Conservation (phyloP, 345 rosid genomes). For the Gossypium ekmanianum region DNA sequence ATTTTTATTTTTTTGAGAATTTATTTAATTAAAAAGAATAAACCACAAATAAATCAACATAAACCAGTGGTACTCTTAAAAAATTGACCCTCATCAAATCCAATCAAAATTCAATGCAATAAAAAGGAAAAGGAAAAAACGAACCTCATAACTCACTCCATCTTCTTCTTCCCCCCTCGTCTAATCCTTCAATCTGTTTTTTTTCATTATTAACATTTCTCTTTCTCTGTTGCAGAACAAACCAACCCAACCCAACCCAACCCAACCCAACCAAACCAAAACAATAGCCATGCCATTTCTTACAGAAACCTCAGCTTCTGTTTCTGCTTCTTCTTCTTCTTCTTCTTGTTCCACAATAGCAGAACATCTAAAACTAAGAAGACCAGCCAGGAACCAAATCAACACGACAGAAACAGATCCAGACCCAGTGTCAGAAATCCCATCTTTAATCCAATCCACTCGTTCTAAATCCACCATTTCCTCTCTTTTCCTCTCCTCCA, state of each 20-base stretch:
- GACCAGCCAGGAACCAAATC: constrained; percentile 49
- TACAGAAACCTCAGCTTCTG: constrained; percentile 31
- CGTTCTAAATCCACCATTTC: constrained; percentile 44
- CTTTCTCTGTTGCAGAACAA: neutral
- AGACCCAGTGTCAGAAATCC: constrained; percentile 27
- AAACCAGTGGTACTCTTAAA: too few relatives aligned
- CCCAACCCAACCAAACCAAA: neutral
- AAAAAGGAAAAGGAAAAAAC: too few relatives aligned
- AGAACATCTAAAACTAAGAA: constrained; percentile 45
- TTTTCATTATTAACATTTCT: neutral
- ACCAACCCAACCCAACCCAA: too few relatives aligned
- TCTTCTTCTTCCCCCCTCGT: constrained; percentile 5
- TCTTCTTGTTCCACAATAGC: constrained; percentile 34
- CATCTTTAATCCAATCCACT: constrained; percentile 36
- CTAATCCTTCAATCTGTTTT: constrained; percentile 7
- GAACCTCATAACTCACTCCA: neutral
- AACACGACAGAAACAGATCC: constrained; percentile 35
- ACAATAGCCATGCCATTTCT: constrained; percentile 42
- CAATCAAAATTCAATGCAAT: too few relatives aligned
- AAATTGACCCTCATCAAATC: too few relatives aligned
- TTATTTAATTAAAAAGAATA: too few relatives aligned
- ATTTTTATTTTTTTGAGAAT: too few relatives aligned
- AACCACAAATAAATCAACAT: too few relatives aligned
- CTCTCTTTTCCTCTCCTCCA: constrained; percentile 41
- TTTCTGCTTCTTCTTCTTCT: constrained; percentile 20